Base-by-base conservation (phyloP, 2,329 filamentous ascomycete species). In the Talaromyces albobiverticillius region DNA sequence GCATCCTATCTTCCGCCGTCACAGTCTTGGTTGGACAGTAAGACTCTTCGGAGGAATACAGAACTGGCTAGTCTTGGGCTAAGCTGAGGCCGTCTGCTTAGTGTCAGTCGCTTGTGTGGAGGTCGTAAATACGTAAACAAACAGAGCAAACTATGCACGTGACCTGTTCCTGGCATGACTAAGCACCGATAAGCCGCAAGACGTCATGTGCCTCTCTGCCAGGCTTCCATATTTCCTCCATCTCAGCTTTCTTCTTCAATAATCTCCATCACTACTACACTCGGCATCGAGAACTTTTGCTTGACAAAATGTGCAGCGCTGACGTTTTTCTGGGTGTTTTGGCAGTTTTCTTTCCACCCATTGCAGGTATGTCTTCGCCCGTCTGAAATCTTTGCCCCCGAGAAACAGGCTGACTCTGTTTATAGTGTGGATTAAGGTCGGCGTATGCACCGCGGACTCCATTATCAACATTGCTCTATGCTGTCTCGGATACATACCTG, bases 391-490 rank as follows among this genome's bases (percentile, higher is more conserved):
- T 25, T 5, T 18, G 13, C 3, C 3, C 26, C 36, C n/a, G 18
- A 29, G 5, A 46, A 46, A 6, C 22, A 25, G 40, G 18, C 55
- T 47, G 3, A 34, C 46, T 25, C 3, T 75, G 70, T 53, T 41
- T 58, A 63, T 65, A 90, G 94, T 99, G 65, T 99, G 94, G 94
- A 90, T 99, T 57, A 99, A 97, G 78, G 80, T 88, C 66, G 94
- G 94, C 60, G 80, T 99, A 75, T 99, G 94, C 80, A 89, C 86
- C 59, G 90, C 87, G 54, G 94, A 97, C 76, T 93, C 89, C 8
- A 67, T 97, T 65, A 95, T 99, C 79, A 99, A 99, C 78, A 86
- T 97, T 71, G 87, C 92, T 45, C 90, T 97, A 65, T 94, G 88
- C 73, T 70, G 84, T 51, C 83, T 93, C 20, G 89, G 87, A 64